Base-by-base conservation (phyloP, 208 protist genomes). In the Leishmania turanica region DNA sequence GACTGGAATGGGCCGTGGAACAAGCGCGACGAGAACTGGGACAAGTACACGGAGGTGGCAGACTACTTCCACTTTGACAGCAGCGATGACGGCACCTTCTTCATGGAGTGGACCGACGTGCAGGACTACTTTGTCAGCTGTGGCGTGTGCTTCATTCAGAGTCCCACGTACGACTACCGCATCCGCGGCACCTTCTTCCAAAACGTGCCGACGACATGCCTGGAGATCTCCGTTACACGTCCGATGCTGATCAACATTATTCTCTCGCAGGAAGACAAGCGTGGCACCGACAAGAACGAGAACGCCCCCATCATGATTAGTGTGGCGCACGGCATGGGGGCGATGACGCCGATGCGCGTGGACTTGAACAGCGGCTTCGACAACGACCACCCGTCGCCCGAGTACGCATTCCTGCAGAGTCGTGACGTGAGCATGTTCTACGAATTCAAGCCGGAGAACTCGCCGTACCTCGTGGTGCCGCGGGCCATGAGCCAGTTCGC, bases 391-490 rank as follows among this genome's bases (percentile, higher is more conserved):
- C 92, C 94, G n/a, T 88, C 83, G 0, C 81, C 84, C 17, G 89
- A 92, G 70, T 97, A 90, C 79, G 86, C 87, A 58, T 96, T 97
- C 78, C 88, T 95, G 64, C 84, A 95, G 84, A 85, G 77, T 72
- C 91, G 92, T 45, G 92, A 96, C 72, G 87, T 93, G 56, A 92
- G 86, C 75, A 89, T 97, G 86, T 93, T 94, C 84, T 96, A 92
- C 82, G 87, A 93, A 79, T 93, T 97, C 72, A 49, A 81, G 45
- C 90, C 91, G 15, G 87, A 93, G 79, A 88, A 90, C 77, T 95
- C 94, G n/a, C 91, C 91, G 47, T 97, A 97, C 82, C 64, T 95
- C 27, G 88, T 97, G 47, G 81, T 97, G 62, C 93, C 92, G 31
- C 90, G 93, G 40, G 51, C 87, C 47, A 93, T 95, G 87, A 91